These are phyloP conservation scores for Chrysanthemum seticuspe DNA, from an alignment of 129 eudicot species.

Conservation along the genomic window DNA sequence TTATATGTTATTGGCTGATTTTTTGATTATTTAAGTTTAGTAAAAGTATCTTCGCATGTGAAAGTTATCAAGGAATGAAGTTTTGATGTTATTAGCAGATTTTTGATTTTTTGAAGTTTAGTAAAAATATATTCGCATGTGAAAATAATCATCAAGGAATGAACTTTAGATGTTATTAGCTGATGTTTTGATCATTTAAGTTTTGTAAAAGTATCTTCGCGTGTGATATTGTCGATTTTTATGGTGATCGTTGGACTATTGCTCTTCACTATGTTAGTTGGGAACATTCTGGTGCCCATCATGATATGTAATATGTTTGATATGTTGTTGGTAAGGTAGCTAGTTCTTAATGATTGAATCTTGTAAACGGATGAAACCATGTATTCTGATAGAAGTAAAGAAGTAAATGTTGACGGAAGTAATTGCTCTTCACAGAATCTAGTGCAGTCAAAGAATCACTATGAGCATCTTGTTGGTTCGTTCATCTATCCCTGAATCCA, in stretches of 20 bases:
- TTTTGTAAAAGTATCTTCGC: not conserved
- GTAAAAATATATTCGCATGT: too few relatives aligned
- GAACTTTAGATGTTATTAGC: slow-evolving; percentile 38
- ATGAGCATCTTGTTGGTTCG: slow-evolving; percentile 36
- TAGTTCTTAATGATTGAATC: not conserved
- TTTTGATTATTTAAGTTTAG: too few relatives aligned
- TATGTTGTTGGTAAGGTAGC: not conserved
- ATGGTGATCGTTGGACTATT: slow-evolving; percentile 43
- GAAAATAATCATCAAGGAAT: too few relatives aligned
- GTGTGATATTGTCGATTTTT: slow-evolving; percentile 27
- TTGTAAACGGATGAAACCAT: slow-evolving; percentile 18
- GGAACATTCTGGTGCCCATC: slow-evolving; percentile 51
- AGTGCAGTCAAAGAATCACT: slow-evolving; percentile 29
- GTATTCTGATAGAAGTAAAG: slow-evolving; percentile 26
- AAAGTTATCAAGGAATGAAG: too few relatives aligned
- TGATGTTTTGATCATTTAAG: not conserved
- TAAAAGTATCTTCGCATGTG: too few relatives aligned
- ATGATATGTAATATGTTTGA: not conserved
- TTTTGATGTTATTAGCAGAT: too few relatives aligned
- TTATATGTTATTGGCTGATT: too few relatives aligned
- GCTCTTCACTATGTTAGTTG: slow-evolving; percentile 48
- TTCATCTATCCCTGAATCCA: slow-evolving; percentile 17
- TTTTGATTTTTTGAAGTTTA: too few relatives aligned
- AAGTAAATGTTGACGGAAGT: slow-evolving; percentile 21
- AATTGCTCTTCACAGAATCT: slow-evolving; percentile 22